Conservation (phyloP, 1,139 yeast genomes). For the Saccharomycopsis crataegensis region DNA sequence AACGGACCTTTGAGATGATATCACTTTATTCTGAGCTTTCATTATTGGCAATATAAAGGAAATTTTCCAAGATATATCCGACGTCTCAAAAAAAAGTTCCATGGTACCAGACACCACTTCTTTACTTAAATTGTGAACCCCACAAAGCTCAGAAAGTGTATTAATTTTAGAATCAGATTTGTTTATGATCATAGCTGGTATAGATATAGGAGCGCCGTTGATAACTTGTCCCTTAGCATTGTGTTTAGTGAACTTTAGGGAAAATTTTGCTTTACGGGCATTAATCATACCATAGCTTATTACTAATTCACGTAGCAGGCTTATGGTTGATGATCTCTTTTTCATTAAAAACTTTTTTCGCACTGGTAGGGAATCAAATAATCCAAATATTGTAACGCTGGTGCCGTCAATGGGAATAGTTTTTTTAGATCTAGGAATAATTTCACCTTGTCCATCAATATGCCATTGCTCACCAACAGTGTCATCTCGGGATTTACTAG, state of each 20-base stretch:
- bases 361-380: conserved; percentile 32
- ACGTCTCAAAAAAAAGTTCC: neutral
- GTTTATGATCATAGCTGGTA: neutral
- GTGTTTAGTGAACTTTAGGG: conserved; percentile 23
- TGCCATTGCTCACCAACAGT: conserved; percentile 32
- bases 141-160: neutral
- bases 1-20: conserved; percentile 21
- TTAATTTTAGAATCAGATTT: neutral
- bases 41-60: conserved; percentile 28
- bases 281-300: conserved; percentile 29
- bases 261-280: conserved; percentile 29
- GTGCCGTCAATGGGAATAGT: conserved; percentile 34
- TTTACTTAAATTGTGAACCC: neutral
- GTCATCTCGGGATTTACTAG: conserved; percentile 29
- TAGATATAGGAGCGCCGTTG: no score
- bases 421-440: conserved; percentile 21
- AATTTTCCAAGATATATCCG: conserved; percentile 13
- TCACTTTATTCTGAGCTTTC: conserved; percentile 26
- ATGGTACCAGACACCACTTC: neutral
- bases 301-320: conserved; percentile 24
- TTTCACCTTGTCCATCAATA: conserved; percentile 28
- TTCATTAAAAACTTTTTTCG: conserved; percentile 29
- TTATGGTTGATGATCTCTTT: conserved; percentile 25
- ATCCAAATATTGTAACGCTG: conserved; percentile 27
- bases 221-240: conserved; percentile 8